Base-by-base conservation (phyloP, 306 rosid species). In the Vigna reflexopilosa region DNA sequence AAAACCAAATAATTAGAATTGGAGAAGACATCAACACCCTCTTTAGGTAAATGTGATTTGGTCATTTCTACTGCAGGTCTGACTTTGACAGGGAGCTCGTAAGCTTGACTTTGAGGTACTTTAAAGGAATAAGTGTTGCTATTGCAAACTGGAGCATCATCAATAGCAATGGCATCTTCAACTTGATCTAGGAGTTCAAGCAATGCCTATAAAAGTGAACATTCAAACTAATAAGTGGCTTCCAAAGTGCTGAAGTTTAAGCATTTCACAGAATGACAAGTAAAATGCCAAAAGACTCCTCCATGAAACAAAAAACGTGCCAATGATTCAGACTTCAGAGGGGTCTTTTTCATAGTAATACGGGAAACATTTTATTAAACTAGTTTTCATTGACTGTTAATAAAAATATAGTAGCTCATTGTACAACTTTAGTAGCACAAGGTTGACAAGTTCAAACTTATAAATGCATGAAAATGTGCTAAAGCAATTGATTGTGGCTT, bases 111-210 rank as follows among this genome's bases (percentile, higher is more conserved):
- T 88, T 73, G 79, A 66, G 83, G 75, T 17, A 55, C 15, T 65
- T 87, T 83, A 52, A 24, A 62, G 82, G 81, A 83, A 85, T 64
- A 62, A 73, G 69, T 80, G 57, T 69, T 84, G 72, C 56, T 73
- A 62, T 79, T 83, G 62, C 74, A 67, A 58, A 86, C 71, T 38
- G 71, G 24, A 40, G 82, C 76, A 71, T 84, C 84, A 49, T 92
- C 97, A 87, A 86, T 90, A 77, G 87, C 75, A 71, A 92, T 92
- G 85, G 82, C 97, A 85, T 95, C 98, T 85, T 95, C 92, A 30
- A 95, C 97, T 82, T 95, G 97, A 88, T 92, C 98, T 80, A 95
- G 84, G 73, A 95, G 91, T 81, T 95, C 98, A 87, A 95, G 97
- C 89, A 95, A 84, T 77, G 95, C 93, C 98, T 92, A 73, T 12